Conservation (phyloP, 352 stramenopile genomes). For the Globisporangium paddicum region DNA sequence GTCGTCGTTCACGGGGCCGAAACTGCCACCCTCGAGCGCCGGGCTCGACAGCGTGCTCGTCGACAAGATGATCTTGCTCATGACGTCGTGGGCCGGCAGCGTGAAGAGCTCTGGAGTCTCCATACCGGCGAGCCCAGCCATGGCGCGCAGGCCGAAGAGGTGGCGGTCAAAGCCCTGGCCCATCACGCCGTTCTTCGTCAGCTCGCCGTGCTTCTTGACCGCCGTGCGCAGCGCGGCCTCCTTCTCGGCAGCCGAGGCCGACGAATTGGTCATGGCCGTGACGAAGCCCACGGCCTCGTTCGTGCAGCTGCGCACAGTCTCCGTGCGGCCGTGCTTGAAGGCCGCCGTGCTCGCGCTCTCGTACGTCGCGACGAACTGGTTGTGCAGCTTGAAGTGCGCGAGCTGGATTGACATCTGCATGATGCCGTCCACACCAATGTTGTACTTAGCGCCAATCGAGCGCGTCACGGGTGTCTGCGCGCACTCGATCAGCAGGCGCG, state of each 20-base stretch:
- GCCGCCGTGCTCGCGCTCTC: constrained; percentile 85
- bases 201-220: constrained; percentile 84
- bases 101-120: constrained; percentile 74
- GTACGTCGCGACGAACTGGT: constrained; percentile 84
- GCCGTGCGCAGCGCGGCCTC: constrained; percentile 53
- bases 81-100: constrained; percentile 65
- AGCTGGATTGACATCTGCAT: constrained; percentile 92
- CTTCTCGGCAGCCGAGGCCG: constrained; percentile 53
- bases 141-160: constrained; percentile 73
- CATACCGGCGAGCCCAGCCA: constrained; percentile 56
- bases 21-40: constrained; percentile 83
- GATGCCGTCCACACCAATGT: constrained; percentile 84
- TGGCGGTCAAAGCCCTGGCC: constrained; percentile 88
- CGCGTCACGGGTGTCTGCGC: constrained; percentile 72
- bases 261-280: constrained; percentile 55
- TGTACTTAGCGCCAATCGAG: constrained; percentile 53
- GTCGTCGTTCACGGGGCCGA: constrained; percentile 85
- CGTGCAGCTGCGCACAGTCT: constrained; percentile 88
- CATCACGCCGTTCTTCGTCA: constrained; percentile 90
- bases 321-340: constrained; percentile 90
- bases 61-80: constrained; percentile 90
- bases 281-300: constrained; percentile 82
- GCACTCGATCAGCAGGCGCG: constrained; percentile 58
- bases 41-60: constrained; percentile 86
- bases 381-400: constrained; percentile 80